Base-by-base conservation (phyloP, 2,329 filamentous ascomycete species). In the Aspergillus aculeatus region DNA sequence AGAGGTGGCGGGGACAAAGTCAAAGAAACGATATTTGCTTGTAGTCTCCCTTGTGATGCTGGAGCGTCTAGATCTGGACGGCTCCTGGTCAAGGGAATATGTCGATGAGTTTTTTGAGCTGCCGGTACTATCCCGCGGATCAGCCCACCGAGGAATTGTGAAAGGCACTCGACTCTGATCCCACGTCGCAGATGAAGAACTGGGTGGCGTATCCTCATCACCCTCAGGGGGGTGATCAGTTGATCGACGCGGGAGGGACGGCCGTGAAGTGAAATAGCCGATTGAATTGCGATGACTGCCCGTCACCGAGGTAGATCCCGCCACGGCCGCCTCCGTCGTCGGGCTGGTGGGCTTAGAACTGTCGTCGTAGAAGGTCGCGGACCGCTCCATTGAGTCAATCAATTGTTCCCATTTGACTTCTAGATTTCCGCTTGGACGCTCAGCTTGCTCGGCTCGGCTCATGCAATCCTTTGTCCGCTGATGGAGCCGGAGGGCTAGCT, bases 321-420 rank as follows among this genome's bases (percentile, higher is more conserved):
- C 66, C 9, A 73, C 61, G 19, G 70, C 61, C 9, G 71, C 67
- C 38, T 78, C 77, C 7, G 70, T 58, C 21, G 71, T 71, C 5
- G 76, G 76, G 1, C 75, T 78, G 16, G 70, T 65, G 10, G 75
- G 73, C 56, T 76, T 77, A 57, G 72, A 69, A 52, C 62, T 70
- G 32, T 79, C 77, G 9, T 78, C 76, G 54, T 77, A 75, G 48
- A 78, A 77, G 10, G 75, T 79, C 31, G 70, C 70, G 19, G 70
- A 70, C 57, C 75, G 75, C 64, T 80, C 80, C 72, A 81, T 79
- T 24, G 80, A 78, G 51, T 79, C 77, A 14, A 81, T 77, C 32
- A 81, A 65, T 64, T 80, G 78, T 64, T 82, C 79, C 80, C 80
- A 82, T 59, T 81, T 80, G 54, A 78, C 67, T 62, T 81, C 78